These are phyloP conservation scores for Penicillium simplicissimum DNA, from an alignment of 495 filamentous ascomycete species.

Conservation along the genomic window DNA sequence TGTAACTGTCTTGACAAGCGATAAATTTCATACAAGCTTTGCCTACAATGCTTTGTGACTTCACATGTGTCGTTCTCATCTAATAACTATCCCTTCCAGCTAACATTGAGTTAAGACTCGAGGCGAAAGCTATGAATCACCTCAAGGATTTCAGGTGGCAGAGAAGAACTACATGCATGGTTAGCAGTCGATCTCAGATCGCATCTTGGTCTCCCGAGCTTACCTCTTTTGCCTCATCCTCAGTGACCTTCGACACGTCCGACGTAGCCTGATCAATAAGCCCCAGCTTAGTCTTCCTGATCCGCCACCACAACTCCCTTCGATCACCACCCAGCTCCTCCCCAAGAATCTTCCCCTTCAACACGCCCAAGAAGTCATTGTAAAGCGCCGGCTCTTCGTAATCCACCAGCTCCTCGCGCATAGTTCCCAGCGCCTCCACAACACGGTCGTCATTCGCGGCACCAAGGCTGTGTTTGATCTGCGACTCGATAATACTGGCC, in stretches of 20 bases:
- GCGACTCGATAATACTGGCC: constrained; percentile 63
- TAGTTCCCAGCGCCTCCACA: constrained; percentile 71
- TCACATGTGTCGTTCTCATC: constrained; percentile 5
- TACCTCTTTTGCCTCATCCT: constrained; percentile 67
- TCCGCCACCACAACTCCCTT: constrained; percentile 77
- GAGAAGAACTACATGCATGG: constrained; percentile 31
- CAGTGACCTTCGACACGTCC: constrained; percentile 61
- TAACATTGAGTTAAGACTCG: neutral
- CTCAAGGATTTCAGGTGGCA: constrained; percentile 20
- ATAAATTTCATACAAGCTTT: neutral
- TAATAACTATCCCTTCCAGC: neutral
- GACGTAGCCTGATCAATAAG: constrained; percentile 66
- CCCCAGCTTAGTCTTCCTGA: constrained; percentile 67
- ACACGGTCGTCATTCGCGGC: constrained; percentile 74
- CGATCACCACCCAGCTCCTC: constrained; percentile 81
- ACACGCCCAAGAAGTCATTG: constrained; percentile 67
- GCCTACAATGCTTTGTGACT: neutral
- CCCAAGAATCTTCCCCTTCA: constrained; percentile 71
- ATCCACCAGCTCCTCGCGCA: constrained; percentile 74
- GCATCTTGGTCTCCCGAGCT: constrained; percentile 4
- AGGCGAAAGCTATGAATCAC: neutral
- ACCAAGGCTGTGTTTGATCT: constrained; percentile 71
- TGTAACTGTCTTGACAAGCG: neutral
- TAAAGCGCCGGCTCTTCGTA: constrained; percentile 76
- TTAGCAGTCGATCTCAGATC: constrained; percentile 13